Evolutionary conservation across 257 asterid genomes (phyloP).

Genomic region (Fraxinus quadrangulata): DNA sequence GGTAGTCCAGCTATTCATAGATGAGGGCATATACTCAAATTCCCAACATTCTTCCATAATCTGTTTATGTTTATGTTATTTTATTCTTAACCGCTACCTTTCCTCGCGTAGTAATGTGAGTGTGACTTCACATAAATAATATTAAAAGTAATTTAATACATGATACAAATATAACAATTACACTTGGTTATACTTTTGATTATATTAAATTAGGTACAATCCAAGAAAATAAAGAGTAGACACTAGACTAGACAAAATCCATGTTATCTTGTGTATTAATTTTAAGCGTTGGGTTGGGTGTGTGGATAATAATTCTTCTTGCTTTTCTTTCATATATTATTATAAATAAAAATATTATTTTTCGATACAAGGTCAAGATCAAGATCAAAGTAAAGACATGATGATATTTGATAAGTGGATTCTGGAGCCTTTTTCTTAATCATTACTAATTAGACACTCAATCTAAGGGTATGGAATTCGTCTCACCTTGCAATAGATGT

Average conservation of each 20-base stretch:
- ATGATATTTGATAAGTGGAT: neutral
- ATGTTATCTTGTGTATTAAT: neutral
- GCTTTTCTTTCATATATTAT: no score
- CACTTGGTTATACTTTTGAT: no score
- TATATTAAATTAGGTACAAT: neutral
- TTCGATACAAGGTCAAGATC: no score
- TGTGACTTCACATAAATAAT: neutral
- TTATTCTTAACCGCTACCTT: constrained; percentile 19
- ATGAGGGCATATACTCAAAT: constrained; percentile 29
- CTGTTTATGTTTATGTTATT: neutral
- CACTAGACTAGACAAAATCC: neutral
- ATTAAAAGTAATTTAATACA: no score
- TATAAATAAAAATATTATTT: no score
- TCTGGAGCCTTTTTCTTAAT: neutral
- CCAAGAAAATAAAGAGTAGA: neutral
- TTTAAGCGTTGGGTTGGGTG: no score
- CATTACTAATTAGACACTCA: neutral
- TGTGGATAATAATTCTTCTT: no score
- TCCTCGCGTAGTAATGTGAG: neutral
- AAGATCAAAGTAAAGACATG: neutral
- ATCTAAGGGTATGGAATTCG: neutral
- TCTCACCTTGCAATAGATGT: neutral
- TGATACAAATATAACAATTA: no score
- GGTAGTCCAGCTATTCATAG: constrained; percentile 33
- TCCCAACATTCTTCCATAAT: constrained; percentile 40